Percentiles rank a stretch among this genome's conserved stretches.
Evolutionary conservation across 352 stramenopile genomes (phyloP).

Genomic region (Pythium insidiosum): DNA sequence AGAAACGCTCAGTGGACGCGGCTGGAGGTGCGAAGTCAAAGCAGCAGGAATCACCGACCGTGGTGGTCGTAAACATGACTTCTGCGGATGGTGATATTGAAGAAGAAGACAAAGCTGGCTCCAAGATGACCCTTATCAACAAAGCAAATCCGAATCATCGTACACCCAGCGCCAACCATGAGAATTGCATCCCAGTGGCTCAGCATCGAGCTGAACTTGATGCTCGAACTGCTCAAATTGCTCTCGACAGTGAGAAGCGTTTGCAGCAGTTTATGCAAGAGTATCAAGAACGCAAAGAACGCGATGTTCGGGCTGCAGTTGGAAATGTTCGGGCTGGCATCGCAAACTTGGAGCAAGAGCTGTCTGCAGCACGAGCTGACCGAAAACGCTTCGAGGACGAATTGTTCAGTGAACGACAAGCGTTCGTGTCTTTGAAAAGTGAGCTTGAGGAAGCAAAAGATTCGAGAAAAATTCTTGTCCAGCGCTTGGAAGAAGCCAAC

Average conservation of each 20-base stretch:
- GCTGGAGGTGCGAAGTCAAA: slow-evolving; percentile 1
- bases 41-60: slow-evolving; percentile 23
- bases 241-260: slow-evolving; percentile 37
- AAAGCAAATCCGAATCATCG: slow-evolving; percentile 1
- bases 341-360: slow-evolving; percentile 57
- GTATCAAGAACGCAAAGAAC: slow-evolving; percentile 58
- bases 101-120: slow-evolving; percentile 20
- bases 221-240: slow-evolving; percentile 37
- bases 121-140: slow-evolving; percentile 10
- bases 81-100: slow-evolving; percentile 23
- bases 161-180: slow-evolving; percentile 1
- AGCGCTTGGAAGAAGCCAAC: slow-evolving; percentile 64
- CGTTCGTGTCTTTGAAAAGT: slow-evolving; percentile 42
- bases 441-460: slow-evolving; percentile 44
- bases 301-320: slow-evolving; percentile 58
- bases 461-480: slow-evolving; percentile 28
- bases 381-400: slow-evolving; percentile 44
- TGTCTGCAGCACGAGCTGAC: slow-evolving; percentile 33
- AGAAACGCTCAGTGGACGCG: not conserved
- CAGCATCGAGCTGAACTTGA: slow-evolving; percentile 54
- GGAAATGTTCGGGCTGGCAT: slow-evolving; percentile 61
- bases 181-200: slow-evolving; percentile 26
- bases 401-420: slow-evolving; percentile 34
- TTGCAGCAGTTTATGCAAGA: slow-evolving; percentile 45
- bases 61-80: slow-evolving; percentile 54